Evolutionary conservation across 768 basidiomycete species (phyloP).

Genomic region (Suillus spraguei): DNA sequence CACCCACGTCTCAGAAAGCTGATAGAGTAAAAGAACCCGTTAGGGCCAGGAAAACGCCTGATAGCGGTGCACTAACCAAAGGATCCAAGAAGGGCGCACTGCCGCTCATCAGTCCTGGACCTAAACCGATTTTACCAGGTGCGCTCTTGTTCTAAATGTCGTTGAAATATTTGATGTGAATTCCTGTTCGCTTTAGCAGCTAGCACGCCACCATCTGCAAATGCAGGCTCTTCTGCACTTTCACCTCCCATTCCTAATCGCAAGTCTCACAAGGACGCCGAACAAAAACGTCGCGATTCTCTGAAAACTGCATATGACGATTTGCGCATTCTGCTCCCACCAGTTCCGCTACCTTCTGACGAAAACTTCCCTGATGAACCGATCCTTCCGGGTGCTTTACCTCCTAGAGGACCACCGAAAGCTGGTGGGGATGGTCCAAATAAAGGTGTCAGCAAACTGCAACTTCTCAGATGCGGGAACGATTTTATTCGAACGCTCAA

Average conservation of each 20-base stretch:
- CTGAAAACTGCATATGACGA: constrained; percentile 94
- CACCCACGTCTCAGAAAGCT: constrained; percentile 32
- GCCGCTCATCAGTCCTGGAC: constrained; percentile 50
- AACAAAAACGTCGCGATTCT: constrained; percentile 96
- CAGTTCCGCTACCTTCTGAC: constrained; percentile 82
- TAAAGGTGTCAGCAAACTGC: constrained; percentile 91
- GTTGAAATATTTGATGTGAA: neutral
- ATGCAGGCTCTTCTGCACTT: constrained; percentile 24
- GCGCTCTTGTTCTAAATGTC: constrained; percentile 20
- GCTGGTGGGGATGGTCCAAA: constrained; percentile 90
- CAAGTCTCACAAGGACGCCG: constrained; percentile 92
- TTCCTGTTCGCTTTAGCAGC: constrained; percentile 28
- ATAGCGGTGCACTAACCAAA: constrained; percentile 23
- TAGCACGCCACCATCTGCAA: constrained; percentile 33
- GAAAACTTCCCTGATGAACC: constrained; percentile 72
- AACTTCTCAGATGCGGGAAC: constrained; percentile 88
- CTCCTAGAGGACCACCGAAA: constrained; percentile 87
- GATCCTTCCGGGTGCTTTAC: constrained; percentile 82
- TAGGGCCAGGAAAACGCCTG: constrained; percentile 28
- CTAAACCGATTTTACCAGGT: constrained; percentile 80
- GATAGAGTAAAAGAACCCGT: constrained; percentile 33
- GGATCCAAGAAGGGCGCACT: constrained; percentile 30
- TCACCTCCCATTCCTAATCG: constrained; percentile 55
- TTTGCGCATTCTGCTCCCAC: constrained; percentile 79
- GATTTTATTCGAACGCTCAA: constrained; percentile 82